phyloP scores from a whole-genome alignment of 129 eudicot genomes.

The Chrysanthemum lavandulifolium region DNA sequence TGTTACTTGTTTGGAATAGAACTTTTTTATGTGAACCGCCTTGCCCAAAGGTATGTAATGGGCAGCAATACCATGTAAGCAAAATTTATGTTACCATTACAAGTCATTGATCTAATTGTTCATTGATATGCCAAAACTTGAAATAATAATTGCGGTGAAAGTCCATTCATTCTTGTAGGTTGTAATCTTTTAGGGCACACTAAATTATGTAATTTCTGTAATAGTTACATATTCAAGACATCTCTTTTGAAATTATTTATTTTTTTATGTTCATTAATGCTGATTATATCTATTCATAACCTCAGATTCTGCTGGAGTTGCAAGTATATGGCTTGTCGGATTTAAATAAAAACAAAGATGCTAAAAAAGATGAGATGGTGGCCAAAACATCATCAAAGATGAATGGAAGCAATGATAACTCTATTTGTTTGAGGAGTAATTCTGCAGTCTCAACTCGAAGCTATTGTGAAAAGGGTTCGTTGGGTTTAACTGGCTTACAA shows the following conservation, averaged over 20 bases:
- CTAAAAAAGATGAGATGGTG: constrained; percentile 56
- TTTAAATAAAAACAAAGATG: constrained; percentile 52
- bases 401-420: constrained; percentile 47
- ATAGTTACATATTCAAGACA: constrained; percentile 4
- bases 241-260: constrained; percentile 2
- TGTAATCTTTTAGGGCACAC: constrained; percentile 20
- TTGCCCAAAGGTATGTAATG: too few species aligned
- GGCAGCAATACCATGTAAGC: constrained; percentile 4
- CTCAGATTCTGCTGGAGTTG: constrained; percentile 84
- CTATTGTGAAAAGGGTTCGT: constrained; percentile 72
- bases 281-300: constrained; percentile 11
- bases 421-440: constrained; percentile 8
- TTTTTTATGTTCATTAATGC: constrained; percentile 7
- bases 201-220: constrained; percentile 17
- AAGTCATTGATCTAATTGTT: background rate
- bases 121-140: constrained; percentile 10
- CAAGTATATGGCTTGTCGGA: constrained; percentile 97
- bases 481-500: constrained; percentile 96
- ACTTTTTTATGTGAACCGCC: too few species aligned
- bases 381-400: constrained; percentile 43
- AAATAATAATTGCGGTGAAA: constrained; percentile 1
- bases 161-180: constrained; percentile 1
- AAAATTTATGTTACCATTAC: constrained; percentile 9
- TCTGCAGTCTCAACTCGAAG: constrained; percentile 41
- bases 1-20: too few species aligned